Evolutionary conservation across 305 asterid species (phyloP).

Genomic region (Fraxinus floribunda): DNA sequence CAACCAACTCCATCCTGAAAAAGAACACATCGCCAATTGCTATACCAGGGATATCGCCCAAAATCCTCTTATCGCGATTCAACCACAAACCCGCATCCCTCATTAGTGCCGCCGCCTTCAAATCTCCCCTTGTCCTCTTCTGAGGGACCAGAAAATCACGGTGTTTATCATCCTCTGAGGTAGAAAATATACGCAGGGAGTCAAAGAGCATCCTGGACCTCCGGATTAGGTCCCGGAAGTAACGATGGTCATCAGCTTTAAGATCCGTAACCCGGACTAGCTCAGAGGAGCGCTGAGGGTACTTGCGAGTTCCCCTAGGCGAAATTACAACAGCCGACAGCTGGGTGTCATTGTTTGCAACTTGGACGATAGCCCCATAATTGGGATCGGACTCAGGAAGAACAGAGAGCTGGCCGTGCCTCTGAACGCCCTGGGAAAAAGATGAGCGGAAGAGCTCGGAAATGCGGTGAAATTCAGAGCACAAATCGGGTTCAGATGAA

Average conservation of each 20-base stretch:
- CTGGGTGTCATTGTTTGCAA: constrained; percentile 30
- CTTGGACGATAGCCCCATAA: constrained; percentile 51
- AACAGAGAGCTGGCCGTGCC: constrained; percentile 12
- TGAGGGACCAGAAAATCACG: constrained; percentile 18
- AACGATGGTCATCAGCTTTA: constrained; percentile 43
- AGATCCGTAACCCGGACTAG: constrained; percentile 70
- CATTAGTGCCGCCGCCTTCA: constrained; percentile 66
- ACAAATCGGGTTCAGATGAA: constrained; percentile 19
- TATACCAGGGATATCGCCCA: constrained; percentile 79
- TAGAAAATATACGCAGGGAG: constrained; percentile 57
- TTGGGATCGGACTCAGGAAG: constrained; percentile 36
- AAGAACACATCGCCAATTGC: constrained; percentile 73
- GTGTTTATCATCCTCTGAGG: constrained; percentile 45
- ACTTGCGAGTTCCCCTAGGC: constrained; percentile 32
- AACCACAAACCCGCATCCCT: constrained; percentile 67
- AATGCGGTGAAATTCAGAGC: constrained; percentile 50
- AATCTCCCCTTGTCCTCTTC: constrained; percentile 54
- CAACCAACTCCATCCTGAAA: constrained; percentile 81
- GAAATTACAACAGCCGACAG: constrained; percentile 33
- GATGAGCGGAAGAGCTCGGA: constrained; percentile 41
- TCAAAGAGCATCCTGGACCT: constrained; percentile 65
- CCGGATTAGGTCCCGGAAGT: constrained; percentile 51
- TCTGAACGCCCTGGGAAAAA: constrained; percentile 24
- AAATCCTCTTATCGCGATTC: constrained; percentile 75
- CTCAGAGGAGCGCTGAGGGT: constrained; percentile 58